Evolutionary conservation across 306 rosid species (phyloP), one percentile per base, ranked within the genome.

Genomic region (Cicer yamashitae): DNA sequence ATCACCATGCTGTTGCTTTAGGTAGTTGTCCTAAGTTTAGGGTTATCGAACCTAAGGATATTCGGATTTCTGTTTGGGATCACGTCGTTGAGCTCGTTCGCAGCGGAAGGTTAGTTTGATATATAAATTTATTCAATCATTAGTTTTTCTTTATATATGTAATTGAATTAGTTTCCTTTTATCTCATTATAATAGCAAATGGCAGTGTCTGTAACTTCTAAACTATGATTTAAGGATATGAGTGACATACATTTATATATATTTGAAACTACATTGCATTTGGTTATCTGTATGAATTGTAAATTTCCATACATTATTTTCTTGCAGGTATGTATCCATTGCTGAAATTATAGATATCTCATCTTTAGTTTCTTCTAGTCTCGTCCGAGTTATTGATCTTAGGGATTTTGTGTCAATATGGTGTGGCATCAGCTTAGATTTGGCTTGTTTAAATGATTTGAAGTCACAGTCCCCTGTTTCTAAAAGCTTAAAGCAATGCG

Each of bases 11-110:
- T 3, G 87, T 94, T 62, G 96, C 83, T 48, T 84, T 94, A 0
- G 97, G 98, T 22, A 91, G 96, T 68, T 94, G 97, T 56, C 98
- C 98, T 1, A 94, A 94, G 85, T 91, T 91, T 69, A 77, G 94
- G 69, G 91, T 90, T 68, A 14, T 22, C 52, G 82, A 58, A 40
- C 91, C 97, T 0, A 62, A 34, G 18, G 85, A 86, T 53, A 86
- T 91, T 62, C 84, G 97, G 48, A 62, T 74, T 46, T 64, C 84
- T 41, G 98, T 94, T 65, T 94, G 98, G 98, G 84, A 88, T 52
- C 97, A 93, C 78, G 80, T 82, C n/a, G 22, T 88, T 61, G 88
- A 86, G 66, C 97, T 93, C 68, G 67, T 86, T 67, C 78, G 62
- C 18, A 61, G 44, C 69, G 87, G 89, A 81, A 87, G 97, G 96